Base-by-base conservation (phyloP, 2,329 filamentous ascomycete genomes). In the Fusarium xyrophilum region DNA sequence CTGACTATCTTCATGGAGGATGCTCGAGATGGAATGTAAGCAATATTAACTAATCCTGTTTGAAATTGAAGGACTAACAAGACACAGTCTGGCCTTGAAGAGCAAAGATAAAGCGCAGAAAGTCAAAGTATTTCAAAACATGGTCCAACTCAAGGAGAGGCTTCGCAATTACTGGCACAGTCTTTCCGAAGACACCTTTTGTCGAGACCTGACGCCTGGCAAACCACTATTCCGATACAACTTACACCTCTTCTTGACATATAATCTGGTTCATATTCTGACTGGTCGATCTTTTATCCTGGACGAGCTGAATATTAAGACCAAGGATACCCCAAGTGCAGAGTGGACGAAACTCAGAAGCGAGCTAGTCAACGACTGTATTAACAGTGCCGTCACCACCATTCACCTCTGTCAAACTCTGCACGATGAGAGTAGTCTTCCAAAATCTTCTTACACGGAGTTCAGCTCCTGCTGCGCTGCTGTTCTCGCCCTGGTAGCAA, bases 1-100 rank as follows among this genome's bases (percentile, higher is more conserved):
- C 47, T 72, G 10, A 73, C 58, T 1, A 73, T 63, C 5, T 67
- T 68, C 19, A 69, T 73, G 69, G 71, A 73, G 7, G 60, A 72
- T 25, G 65, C 65, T 5, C 57, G 62, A 32, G 71, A 73, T 11
- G 60, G 47, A 38, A 65, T 71, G 71, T 64, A 8, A 52, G 67
- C n/a, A 17, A 7, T 7, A 10, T 11, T 21, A 9, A 19, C 13
- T 32, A 19, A 25, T 15, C 7, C 11, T 32, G 2, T 7, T 14
- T 50, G 28, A 27, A 57, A 23, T 7, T 19, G 13, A 5, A 3
- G 7, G 9, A 25, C 43, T 64, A 32, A 72, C 27, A 11, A 28
- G 3, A 15, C 2, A 6, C 3, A 72, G 69, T 15, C 14, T 63
- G n/a, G 48, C 40, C 3, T 43, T 72, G 7, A 67, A 60, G 19